phyloP scores from a whole-genome alignment of 2,329 filamentous ascomycete species.

The Orbilia blumenaviensis region DNA sequence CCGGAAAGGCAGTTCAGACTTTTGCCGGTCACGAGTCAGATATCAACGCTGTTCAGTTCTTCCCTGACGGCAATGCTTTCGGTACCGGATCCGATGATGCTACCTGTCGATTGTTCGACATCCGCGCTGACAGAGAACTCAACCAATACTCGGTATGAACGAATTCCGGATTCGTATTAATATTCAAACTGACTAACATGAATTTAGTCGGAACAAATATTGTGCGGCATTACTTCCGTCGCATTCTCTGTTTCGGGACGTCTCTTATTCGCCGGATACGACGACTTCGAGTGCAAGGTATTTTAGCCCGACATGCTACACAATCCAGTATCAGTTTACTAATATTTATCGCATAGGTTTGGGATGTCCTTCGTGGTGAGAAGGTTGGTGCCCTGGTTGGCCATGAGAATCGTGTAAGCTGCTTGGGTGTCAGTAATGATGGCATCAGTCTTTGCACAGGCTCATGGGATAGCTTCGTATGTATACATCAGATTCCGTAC shows the following conservation, averaged over 20 bases:
- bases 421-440: constrained; percentile 97
- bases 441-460: constrained; percentile 99
- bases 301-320: constrained; percentile 58
- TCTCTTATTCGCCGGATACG: constrained; percentile 94
- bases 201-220: constrained; percentile 87
- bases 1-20: constrained; percentile 97
- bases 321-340: neutral
- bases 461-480: constrained; percentile 98
- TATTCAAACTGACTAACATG: constrained; percentile 28
- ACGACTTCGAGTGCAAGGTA: constrained; percentile 99
- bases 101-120: constrained; percentile 96
- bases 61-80: constrained; percentile 98
- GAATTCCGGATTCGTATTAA: constrained; percentile 10
- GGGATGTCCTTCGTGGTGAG: constrained; percentile 95
- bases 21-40: constrained; percentile 98
- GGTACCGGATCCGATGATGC: constrained; percentile 98
- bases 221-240: constrained; percentile 97
- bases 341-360: constrained; percentile 73
- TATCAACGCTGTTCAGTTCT: constrained; percentile 99
- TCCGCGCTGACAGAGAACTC: constrained; percentile 86
- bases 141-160: constrained; percentile 72
- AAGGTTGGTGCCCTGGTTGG: constrained; percentile 96
- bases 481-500: constrained; percentile 59
- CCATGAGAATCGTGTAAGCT: constrained; percentile 98
- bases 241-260: constrained; percentile 96